These are phyloP conservation scores for Ogataea wickerhamii DNA, from an alignment of 805 yeast genomes.

Conservation along the genomic window DNA sequence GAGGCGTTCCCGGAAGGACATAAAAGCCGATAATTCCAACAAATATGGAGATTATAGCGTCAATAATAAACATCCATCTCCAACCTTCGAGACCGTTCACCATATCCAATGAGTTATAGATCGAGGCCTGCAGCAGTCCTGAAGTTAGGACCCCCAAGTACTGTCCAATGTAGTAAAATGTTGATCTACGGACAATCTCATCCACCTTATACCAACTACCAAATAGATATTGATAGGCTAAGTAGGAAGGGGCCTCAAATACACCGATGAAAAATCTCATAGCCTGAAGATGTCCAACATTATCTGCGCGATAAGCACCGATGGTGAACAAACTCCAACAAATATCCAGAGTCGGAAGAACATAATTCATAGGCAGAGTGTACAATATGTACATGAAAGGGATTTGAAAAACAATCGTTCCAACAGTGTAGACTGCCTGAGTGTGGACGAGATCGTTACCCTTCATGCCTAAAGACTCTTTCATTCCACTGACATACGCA, in stretches of 20 bases:
- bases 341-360: conserved; percentile 54
- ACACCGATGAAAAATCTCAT: conserved; percentile 62
- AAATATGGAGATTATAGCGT: conserved; percentile 37
- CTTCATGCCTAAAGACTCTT: conserved; percentile 38
- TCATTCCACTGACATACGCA: conserved; percentile 67
- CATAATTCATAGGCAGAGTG: conserved; percentile 50
- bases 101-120: conserved; percentile 26
- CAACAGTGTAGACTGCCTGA: conserved; percentile 34
- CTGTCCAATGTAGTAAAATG: conserved; percentile 59
- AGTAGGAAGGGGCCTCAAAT: conserved; percentile 62
- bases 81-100: conserved; percentile 38
- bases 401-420: conserved; percentile 55
- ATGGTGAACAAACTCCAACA: conserved; percentile 66
- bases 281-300: conserved; percentile 51
- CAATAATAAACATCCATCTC: conserved; percentile 53
- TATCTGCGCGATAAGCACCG: conserved; percentile 47
- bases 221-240: conserved; percentile 54
- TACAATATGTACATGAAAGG: conserved; percentile 57
- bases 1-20: conserved; percentile 44
- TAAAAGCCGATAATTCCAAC: conserved; percentile 41
- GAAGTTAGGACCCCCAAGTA: conserved; percentile 54
- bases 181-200: conserved; percentile 60
- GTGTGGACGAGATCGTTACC: conserved; percentile 27
- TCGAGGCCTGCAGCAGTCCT: conserved; percentile 45
- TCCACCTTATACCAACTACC: conserved; percentile 56